Conservation (phyloP, 2,329 filamentous ascomycete species). For the Diaporthe helianthi region DNA sequence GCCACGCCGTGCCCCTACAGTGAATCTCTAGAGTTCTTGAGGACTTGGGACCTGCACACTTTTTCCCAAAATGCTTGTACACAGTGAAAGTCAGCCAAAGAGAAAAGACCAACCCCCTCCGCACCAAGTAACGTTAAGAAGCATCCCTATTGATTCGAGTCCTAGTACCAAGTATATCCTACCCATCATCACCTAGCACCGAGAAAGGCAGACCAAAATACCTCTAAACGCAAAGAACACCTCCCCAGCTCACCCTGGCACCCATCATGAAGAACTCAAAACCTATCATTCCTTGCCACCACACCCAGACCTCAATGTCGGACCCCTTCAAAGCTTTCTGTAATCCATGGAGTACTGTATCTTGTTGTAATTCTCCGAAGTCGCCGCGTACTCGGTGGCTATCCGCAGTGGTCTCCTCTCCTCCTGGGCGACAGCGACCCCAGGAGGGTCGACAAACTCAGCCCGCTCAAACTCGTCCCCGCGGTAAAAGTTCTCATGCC, state of each 20-base stretch:
- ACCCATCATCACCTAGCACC: accelerated
- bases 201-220: not conserved
- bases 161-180: not conserved
- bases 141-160: not conserved
- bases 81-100: not conserved
- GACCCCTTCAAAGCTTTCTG: not conserved
- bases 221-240: not conserved
- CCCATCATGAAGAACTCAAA: no score
- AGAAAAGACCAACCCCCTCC: no score
- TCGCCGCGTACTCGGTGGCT: no score
- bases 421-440: no score
- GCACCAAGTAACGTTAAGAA: not conserved
- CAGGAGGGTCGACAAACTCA: no score
- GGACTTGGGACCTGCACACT: no score
- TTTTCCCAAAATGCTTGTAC: not conserved
- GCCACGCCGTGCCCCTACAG: not conserved
- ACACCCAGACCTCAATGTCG: not conserved
- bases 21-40: not conserved
- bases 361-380: no score
- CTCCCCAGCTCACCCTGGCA: no score
- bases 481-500: not conserved
- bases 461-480: not conserved
- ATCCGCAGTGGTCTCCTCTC: no score
- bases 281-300: not conserved
- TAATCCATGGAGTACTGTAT: not conserved